Percentiles rank a stretch among this genome's conserved stretches.
phyloP scores from a whole-genome alignment of 306 rosid species.

The Ormosia emarginata region DNA sequence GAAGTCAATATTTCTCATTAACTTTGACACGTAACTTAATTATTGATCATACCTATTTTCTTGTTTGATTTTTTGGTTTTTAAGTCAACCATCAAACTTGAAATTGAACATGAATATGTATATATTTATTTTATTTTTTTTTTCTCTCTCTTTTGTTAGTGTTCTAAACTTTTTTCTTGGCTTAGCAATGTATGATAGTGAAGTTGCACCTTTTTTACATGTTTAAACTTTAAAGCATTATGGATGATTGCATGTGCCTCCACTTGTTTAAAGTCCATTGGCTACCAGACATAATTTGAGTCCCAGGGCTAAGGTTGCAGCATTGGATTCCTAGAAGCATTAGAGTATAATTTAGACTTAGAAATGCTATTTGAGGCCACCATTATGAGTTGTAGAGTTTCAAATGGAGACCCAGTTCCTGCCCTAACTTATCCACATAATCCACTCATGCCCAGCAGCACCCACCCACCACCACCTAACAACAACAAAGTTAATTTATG shows the following conservation, averaged over 20 bases:
- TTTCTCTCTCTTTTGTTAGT: background rate
- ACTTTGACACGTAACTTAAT: background rate
- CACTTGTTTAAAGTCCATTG: conserved; percentile 31
- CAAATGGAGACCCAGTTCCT: conserved; percentile 8
- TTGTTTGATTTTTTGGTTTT: background rate
- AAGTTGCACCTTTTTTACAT: conserved; percentile 22
- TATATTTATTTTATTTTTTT: background rate
- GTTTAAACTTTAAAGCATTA: conserved; percentile 10
- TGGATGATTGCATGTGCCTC: conserved; percentile 21
- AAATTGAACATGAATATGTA: conserved; percentile 1
- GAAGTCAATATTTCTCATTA: background rate
- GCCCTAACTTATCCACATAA: conserved; percentile 3
- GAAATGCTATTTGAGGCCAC: conserved; percentile 2
- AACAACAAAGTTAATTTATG: conserved; percentile 13
- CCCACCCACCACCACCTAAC: conserved; percentile 29
- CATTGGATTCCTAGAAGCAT: conserved; percentile 61
- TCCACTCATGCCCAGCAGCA: background rate
- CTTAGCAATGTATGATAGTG: conserved; percentile 25
- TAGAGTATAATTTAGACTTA: conserved; percentile 8
- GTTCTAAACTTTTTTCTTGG: conserved; percentile 29
- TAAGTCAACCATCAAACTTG: conserved; percentile 22
- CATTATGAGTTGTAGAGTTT: conserved; percentile 28
- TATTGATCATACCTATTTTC: background rate
- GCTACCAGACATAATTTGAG: conserved; percentile 2
- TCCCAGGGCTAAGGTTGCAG: background rate